phyloP scores from a whole-genome alignment of 2,329 filamentous ascomycete species.

The Ramularia endophylla region DNA sequence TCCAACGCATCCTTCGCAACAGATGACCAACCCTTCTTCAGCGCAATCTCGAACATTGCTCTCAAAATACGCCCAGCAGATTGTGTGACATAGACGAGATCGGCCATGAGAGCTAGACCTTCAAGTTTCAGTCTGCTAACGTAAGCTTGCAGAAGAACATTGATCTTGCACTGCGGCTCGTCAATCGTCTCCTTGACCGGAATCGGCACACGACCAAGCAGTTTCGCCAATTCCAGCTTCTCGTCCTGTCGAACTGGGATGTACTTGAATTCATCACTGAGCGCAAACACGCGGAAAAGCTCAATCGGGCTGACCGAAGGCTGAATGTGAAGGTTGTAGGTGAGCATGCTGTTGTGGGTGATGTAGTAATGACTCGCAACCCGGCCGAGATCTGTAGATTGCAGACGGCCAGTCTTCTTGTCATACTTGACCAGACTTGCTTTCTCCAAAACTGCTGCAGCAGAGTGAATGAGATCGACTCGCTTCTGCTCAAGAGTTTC shows the following conservation, averaged over 20 bases:
- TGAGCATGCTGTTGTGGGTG: slow-evolving; percentile 91
- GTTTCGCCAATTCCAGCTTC: slow-evolving; percentile 90
- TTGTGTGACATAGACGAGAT: slow-evolving; percentile 98
- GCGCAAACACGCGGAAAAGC: slow-evolving; percentile 89
- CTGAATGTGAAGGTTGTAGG: slow-evolving; percentile 92
- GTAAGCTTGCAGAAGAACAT: slow-evolving; percentile 92
- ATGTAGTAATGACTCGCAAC: slow-evolving; percentile 99
- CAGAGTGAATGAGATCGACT: slow-evolving; percentile 95
- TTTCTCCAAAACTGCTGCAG: slow-evolving; percentile 78
- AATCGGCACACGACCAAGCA: slow-evolving; percentile 83
- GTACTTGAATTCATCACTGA: slow-evolving; percentile 98
- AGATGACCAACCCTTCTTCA: slow-evolving; percentile 93
- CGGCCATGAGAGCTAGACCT: slow-evolving; percentile 91
- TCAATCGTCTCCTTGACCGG: slow-evolving; percentile 98
- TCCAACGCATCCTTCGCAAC: slow-evolving; percentile 90
- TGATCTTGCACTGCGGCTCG: slow-evolving; percentile 96
- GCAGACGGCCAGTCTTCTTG: slow-evolving; percentile 80
- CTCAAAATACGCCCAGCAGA: slow-evolving; percentile 93
- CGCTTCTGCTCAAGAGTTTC: slow-evolving; percentile 89
- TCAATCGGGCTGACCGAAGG: slow-evolving; percentile 90
- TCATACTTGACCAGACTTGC: slow-evolving; percentile 92
- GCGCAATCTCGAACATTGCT: slow-evolving; percentile 93
- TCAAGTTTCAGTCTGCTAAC: slow-evolving; percentile 93
- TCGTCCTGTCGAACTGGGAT: slow-evolving; percentile 97
- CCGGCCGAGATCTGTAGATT: slow-evolving; percentile 87